phyloP scores from a whole-genome alignment of 306 rosid genomes.

The barrel medic (Medicago truncatula) region DNA sequence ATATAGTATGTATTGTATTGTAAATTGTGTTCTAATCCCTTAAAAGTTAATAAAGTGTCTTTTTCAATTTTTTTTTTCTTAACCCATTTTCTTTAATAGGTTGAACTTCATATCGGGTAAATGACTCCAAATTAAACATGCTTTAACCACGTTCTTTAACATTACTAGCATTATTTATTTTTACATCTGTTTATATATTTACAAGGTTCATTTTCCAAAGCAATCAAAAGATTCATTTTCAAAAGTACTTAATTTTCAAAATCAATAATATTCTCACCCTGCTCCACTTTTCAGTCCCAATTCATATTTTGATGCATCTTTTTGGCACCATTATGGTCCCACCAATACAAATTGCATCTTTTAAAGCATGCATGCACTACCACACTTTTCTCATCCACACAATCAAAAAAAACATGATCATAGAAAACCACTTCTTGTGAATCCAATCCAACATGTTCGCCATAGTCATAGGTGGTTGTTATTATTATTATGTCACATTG shows the following conservation, averaged over 20 bases:
- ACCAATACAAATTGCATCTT: constrained; percentile 20
- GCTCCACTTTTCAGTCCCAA: constrained; percentile 2
- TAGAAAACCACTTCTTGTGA: constrained; percentile 28
- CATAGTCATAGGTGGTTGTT: constrained; percentile 39
- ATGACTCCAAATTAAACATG: no score
- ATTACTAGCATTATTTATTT: no score
- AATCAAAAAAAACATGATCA: constrained; percentile 2
- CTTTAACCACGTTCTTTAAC: no score
- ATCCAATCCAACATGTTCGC: constrained; percentile 53
- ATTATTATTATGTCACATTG: constrained; percentile 4
- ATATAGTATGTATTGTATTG: no score
- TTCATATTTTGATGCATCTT: constrained; percentile 1
- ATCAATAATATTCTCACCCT: not conserved
- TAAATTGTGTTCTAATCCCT: no score
- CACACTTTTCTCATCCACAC: constrained; percentile 51
- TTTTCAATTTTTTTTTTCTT: no score
- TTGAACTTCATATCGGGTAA: no score
- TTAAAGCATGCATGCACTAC: constrained; percentile 21
- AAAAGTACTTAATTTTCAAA: not conserved
- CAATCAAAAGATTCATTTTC: not conserved
- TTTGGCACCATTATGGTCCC: constrained; percentile 35
- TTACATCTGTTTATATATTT: no score
- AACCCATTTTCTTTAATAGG: no score
- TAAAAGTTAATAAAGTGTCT: no score
- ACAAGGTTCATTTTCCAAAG: no score